These are phyloP conservation scores for Rhizopus stolonifer DNA, from an alignment of 371 early-diverging fungal species.

Conservation along the genomic window DNA sequence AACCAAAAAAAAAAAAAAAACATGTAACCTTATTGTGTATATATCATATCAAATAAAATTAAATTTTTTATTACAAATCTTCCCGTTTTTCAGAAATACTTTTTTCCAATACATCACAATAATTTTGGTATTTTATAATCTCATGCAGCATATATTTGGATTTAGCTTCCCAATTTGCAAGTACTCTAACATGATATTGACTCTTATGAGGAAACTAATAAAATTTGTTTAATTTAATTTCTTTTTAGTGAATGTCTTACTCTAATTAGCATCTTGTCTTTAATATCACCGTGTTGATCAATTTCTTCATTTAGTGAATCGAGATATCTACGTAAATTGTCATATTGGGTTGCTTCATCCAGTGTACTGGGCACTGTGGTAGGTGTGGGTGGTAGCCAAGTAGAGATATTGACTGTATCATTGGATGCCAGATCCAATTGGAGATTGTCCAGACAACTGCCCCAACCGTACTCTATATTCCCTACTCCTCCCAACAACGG, in stretches of 20 bases:
- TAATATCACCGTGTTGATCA: constrained; percentile 40
- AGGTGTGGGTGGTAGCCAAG: constrained; percentile 41
- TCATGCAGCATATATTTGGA: constrained; percentile 83
- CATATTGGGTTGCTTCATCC: constrained; percentile 30
- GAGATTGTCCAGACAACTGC: constrained; percentile 52
- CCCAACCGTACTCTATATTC: constrained; percentile 92
- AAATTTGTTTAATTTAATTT: not conserved
- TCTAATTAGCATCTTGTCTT: constrained; percentile 33
- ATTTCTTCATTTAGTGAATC: constrained; percentile 33
- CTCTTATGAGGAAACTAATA: constrained; percentile 57
- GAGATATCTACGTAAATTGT: constrained; percentile 28
- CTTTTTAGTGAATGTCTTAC: constrained; percentile 5
- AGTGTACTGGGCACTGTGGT: constrained; percentile 33
- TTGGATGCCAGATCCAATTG: constrained; percentile 30
- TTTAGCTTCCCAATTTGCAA: constrained; percentile 86
- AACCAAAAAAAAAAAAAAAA: not conserved
- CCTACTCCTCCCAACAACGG: constrained; percentile 82
- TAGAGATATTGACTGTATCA: constrained; percentile 24
- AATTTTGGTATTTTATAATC: constrained; percentile 87
- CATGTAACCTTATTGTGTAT: no score
- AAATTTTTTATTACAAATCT: not conserved
- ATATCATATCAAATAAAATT: no score
- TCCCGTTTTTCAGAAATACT: constrained; percentile 35
- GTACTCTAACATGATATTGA: constrained; percentile 63
- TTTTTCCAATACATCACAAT: constrained; percentile 72